A percentile compares a stretch with the other conserved stretches of the same genome.
Evolutionary conservation across 2,329 filamentous ascomycete species (phyloP).

Genomic region (Aspergillus fumigatus): DNA sequence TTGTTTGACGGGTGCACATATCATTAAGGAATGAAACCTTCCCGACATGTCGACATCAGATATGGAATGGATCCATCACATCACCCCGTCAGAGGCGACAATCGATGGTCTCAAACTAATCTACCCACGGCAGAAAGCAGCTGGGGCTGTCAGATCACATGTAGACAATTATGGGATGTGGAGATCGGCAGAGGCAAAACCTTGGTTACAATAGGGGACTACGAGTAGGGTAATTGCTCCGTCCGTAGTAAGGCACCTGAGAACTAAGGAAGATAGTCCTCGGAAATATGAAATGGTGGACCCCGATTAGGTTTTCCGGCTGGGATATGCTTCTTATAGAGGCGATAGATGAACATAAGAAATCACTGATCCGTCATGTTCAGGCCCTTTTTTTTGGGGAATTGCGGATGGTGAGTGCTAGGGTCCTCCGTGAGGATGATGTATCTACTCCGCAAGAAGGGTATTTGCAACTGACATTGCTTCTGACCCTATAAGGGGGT

Average conservation of each 20-base stretch:
- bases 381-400: not conserved
- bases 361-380: not conserved
- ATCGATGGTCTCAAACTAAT: not conserved
- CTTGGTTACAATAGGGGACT: not conserved
- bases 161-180: not conserved
- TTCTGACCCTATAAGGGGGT: no score
- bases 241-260: not conserved
- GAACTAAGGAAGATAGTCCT: not conserved
- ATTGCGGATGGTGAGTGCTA: not conserved
- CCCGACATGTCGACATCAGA: not conserved
- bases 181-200: not conserved
- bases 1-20: not conserved
- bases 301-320: not conserved
- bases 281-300: not conserved
- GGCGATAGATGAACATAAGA: not conserved
- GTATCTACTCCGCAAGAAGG: not conserved
- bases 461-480: not conserved
- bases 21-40: not conserved
- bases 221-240: not conserved
- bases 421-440: not conserved
- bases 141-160: not conserved
- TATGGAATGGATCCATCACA: not conserved
- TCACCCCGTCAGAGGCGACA: not conserved
- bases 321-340: not conserved
- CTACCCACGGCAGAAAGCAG: not conserved